Evolutionary conservation across 2,329 filamentous ascomycete species (phyloP), one percentile per base, ranked within the genome.

Genomic region (Metarhizium humberi): DNA sequence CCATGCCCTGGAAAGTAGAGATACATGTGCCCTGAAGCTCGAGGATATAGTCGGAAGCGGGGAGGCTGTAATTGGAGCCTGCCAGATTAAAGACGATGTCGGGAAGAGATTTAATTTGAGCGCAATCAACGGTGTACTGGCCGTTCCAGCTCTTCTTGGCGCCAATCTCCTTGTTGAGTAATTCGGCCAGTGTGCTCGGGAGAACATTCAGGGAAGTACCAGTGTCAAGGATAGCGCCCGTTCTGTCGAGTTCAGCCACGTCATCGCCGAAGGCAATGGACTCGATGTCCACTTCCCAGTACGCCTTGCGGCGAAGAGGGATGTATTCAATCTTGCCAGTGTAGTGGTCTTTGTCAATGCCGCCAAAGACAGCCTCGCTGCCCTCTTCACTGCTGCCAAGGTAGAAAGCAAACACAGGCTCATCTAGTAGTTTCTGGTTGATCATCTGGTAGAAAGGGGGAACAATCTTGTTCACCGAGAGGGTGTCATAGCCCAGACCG

Each of bases 241-340:
- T 96, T 79, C 90, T 84, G 62, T 97, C 92, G 61, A 97, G 85
- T 73, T 96, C 88, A 58, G 92, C 92, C 62, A 84, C 86, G 68
- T 88, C 83, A 53, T 92, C 81, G 65, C 94, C 95, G 61, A 96
- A 90, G 55, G 87, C 85, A 75, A 99, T 94, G 61, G 90, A 81
- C 67, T 97, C 87, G 59, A 99, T 85, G 67, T 97, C 92, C 55
- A 99, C 92, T 81, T 99, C 94, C 94, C 94, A 99, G 83, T 99
- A 99, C 51, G 94, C 94, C 87, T 97, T 97, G 71, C 94, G 90
- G 73, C 94, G 90, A 64, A 99, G 84, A 55, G 94, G 94, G 63
- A 99, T 90, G 73, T 91, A 95, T 70, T 86, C 89, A 66, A 99
- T 82, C 73, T 97, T 86, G 67, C 94, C 94, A 43, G 80, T 85